phyloP scores from a whole-genome alignment of 2,329 filamentous ascomycete genomes.

The Daldinia eschscholtzii region DNA sequence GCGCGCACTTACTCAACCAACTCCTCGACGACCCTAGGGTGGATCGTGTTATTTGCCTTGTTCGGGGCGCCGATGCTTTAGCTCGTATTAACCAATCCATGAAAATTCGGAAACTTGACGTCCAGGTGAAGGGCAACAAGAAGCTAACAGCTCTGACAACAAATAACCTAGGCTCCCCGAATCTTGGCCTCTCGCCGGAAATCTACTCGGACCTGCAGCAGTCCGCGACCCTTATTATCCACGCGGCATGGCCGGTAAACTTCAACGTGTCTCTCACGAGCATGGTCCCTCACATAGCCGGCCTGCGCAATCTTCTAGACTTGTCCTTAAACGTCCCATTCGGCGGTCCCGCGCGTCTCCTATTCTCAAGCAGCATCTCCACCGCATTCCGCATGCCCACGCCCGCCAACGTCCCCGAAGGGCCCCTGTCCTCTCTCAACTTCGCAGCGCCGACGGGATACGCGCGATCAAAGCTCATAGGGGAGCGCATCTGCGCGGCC shows the following conservation, averaged over 20 bases:
- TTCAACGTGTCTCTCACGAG: constrained; percentile 62
- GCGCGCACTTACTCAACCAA: constrained; percentile 56
- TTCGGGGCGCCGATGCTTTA: constrained; percentile 46
- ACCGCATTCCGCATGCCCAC: constrained; percentile 51
- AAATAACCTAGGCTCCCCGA: constrained; percentile 55
- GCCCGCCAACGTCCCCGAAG: constrained; percentile 50
- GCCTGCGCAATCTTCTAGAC: constrained; percentile 57
- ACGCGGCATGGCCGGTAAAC: constrained; percentile 65
- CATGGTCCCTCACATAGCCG: constrained; percentile 60
- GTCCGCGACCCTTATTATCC: constrained; percentile 58
- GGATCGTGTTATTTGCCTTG: constrained; percentile 55
- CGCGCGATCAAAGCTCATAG: constrained; percentile 56
- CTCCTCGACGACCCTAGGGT: constrained; percentile 55
- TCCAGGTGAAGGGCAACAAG: constrained; percentile 25
- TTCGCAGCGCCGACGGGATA: constrained; percentile 52
- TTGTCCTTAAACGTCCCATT: constrained; percentile 52
- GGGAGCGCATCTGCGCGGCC: constrained; percentile 53
- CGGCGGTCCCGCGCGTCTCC: constrained; percentile 50
- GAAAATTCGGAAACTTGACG: constrained; percentile 36
- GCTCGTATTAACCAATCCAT: constrained; percentile 43
- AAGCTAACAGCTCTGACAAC: constrained; percentile 54
- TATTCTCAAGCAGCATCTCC: constrained; percentile 57
- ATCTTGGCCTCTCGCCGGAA: constrained; percentile 55
- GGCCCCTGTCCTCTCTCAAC: constrained; percentile 46
- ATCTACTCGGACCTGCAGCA: constrained; percentile 48